A percentile compares a stretch with the other conserved stretches of the same genome.
Conservation (phyloP, 306 rosid species). For the Erythrophleum fordii region DNA sequence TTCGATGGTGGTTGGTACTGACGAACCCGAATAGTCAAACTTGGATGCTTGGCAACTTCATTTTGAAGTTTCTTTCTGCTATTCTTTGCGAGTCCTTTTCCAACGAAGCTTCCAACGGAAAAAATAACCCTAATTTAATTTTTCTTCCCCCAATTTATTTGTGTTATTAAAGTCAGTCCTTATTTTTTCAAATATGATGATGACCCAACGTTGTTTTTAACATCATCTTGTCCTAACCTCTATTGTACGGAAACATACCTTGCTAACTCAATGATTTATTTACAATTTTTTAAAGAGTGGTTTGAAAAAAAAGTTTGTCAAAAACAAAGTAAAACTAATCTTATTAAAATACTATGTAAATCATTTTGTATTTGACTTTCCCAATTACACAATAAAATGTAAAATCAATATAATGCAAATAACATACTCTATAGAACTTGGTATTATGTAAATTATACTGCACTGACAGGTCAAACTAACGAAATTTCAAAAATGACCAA, state of each 20-base stretch:
- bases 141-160: not conserved
- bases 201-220: not conserved
- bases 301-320: not conserved
- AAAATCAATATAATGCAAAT: not conserved
- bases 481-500: no score
- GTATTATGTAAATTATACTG: no score
- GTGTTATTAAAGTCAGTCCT: not conserved
- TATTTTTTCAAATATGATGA: not conserved
- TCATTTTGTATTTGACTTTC: not conserved
- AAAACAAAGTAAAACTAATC: not conserved
- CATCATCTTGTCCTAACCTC: not conserved
- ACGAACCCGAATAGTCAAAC: not conserved
- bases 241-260: not conserved
- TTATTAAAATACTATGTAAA: not conserved
- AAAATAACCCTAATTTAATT: not conserved
- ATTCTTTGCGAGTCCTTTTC: not conserved
- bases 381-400: not conserved
- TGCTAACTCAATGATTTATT: not conserved
- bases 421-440: no score
- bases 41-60: not conserved
- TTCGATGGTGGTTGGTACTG: not conserved
- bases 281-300: no score
- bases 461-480: no score
- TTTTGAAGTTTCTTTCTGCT: not conserved
- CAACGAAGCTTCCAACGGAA: not conserved